A percentile compares a stretch with the other conserved stretches of the same genome.
phyloP scores from a whole-genome alignment of 129 eudicot species.

The Flaveria brownii region DNA sequence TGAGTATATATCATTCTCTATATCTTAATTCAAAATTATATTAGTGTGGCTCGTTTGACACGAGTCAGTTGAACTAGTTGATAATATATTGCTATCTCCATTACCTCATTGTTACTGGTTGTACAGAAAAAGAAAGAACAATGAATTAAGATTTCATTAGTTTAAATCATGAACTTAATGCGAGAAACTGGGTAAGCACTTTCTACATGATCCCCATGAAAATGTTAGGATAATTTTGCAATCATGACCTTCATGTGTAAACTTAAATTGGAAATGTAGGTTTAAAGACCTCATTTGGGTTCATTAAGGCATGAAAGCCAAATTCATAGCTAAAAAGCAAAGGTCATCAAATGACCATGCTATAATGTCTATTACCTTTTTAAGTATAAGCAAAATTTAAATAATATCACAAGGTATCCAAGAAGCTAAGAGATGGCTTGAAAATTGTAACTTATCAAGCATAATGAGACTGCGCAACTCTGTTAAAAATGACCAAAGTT shows the following conservation, averaged over 20 bases:
- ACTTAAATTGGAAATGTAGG: neutral
- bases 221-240: neutral
- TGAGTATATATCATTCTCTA: no score
- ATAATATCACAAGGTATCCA: slow-evolving; percentile 4
- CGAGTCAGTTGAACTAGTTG: no score
- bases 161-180: no score
- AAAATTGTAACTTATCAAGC: slow-evolving; percentile 15
- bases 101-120: no score
- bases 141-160: no score
- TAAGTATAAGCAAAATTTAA: neutral
- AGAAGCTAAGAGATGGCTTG: slow-evolving; percentile 16
- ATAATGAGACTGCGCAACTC: slow-evolving; percentile 5
- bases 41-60: no score
- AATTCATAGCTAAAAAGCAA: slow-evolving; percentile 24
- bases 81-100: no score
- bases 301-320: neutral
- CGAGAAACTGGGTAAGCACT: no score
- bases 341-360: slow-evolving; percentile 12
- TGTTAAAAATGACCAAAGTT: slow-evolving; percentile 15
- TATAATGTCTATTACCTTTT: neutral
- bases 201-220: no score
- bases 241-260: neutral
- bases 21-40: no score
- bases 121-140: no score
- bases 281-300: neutral